Evolutionary conservation across 164 flowering plant genomes (phyloP), one percentile per base, ranked within the genome.

Genomic region (Akebia trifoliata): DNA sequence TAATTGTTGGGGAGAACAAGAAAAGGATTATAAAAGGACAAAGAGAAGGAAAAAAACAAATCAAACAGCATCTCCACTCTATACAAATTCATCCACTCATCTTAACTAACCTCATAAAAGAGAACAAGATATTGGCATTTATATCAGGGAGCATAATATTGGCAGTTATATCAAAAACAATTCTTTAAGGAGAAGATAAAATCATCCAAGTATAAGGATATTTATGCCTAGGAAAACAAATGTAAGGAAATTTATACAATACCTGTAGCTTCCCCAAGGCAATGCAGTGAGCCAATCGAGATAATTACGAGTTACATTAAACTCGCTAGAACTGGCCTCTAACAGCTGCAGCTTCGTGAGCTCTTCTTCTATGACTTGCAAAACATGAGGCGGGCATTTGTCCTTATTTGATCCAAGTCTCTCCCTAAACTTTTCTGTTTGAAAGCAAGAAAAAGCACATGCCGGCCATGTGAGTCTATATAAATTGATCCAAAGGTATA

Each of bases 181-280:
- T 2, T 31, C 8, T 17, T 32, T n/a, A 20, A 2, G 7, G 40
- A 10, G 18, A 9, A 31, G n/a, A 50, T 20, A 22, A 20, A 22
- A 49, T 8, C 62, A 4, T 35, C 15, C 26, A 57, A 36, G 22
- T 38, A 8, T 0, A 48, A 52, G 38, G 34, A 25, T 29, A 12
- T 34, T 47, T 20, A 30, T 50, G 37, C 39, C 8, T 24, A 18
- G 11, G 4, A n/a, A 46, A 21, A 2, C 1, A 51, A n/a, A n/a
- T n/a, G n/a, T n/a, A n/a, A 63, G 32, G 20, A 17, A 49, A 6
- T 24, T 40, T 25, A 20, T 45, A 45, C 45, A 66, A 61, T 49
- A 90, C 99, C 99, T 94, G 78, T 90, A 87, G 69, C 73, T 82
- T 61, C 97, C 97, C 97, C 97, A 94, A 42, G 99, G 99, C 69